Evolutionary conservation across 2,329 filamentous ascomycete genomes (phyloP).

Genomic region (Alternaria ethzedia): DNA sequence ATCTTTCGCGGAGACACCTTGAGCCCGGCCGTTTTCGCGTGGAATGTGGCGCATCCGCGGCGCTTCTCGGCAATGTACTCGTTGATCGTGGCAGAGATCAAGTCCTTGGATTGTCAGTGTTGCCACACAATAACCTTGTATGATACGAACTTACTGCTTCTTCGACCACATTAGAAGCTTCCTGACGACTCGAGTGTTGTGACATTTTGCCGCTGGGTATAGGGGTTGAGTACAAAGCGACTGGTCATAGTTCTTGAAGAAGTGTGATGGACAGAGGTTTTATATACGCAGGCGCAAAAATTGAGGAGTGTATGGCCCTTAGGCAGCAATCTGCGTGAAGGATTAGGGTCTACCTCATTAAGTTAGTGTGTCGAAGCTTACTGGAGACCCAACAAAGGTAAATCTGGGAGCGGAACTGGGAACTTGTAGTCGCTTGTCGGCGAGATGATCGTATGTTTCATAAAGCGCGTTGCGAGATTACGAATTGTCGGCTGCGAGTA

Average conservation of each 20-base stretch:
- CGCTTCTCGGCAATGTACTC: not conserved
- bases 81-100: not conserved
- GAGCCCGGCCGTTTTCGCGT: not conserved
- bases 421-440: too few species aligned
- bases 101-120: not conserved
- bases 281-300: not conserved
- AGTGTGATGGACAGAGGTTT: not conserved
- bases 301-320: not conserved
- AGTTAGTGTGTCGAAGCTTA: not conserved
- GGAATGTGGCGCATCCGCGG: not conserved
- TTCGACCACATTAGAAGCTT: not conserved
- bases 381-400: not conserved
- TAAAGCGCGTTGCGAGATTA: not conserved
- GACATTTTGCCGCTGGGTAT: not conserved
- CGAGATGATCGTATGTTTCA: not conserved
- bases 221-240: not conserved
- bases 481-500: not conserved
- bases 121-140: not conserved
- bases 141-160: not conserved
- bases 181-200: not conserved
- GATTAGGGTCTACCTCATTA: not conserved
- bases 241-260: not conserved
- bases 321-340: not conserved
- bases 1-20: not conserved
- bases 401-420: accelerated